Conservation (phyloP, 345 rosid species). For the Limnanthes douglasii region DNA sequence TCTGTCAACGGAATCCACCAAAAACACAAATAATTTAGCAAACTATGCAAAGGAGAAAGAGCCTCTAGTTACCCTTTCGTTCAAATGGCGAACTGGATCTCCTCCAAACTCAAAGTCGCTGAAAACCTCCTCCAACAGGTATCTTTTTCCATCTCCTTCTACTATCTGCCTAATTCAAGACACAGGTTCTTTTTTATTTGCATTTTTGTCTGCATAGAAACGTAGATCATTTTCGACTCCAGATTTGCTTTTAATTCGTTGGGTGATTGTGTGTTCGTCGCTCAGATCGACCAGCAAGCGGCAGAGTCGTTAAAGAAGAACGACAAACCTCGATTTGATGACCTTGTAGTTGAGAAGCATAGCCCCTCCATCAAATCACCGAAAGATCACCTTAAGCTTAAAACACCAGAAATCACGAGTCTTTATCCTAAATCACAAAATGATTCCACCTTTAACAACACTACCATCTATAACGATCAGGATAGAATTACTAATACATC, state of each 20-base stretch:
- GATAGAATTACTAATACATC: slow-evolving; percentile 7
- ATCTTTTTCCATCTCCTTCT: slow-evolving; percentile 2
- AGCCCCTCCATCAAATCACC: slow-evolving; percentile 41
- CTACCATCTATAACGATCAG: slow-evolving; percentile 9
- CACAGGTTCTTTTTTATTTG: neutral
- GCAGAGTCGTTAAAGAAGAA: slow-evolving; percentile 79
- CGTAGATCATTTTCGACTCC: neutral
- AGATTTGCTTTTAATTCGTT: neutral
- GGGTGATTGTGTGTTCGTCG: slow-evolving; percentile 13
- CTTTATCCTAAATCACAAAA: slow-evolving; percentile 26
- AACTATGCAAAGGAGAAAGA: no score
- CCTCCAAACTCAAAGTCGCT: slow-evolving; percentile 86
- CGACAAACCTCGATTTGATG: slow-evolving; percentile 46
- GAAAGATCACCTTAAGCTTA: slow-evolving; percentile 77
- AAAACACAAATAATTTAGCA: no score
- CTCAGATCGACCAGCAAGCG: slow-evolving; percentile 91
- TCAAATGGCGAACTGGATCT: slow-evolving; percentile 93
- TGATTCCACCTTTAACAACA: slow-evolving; percentile 19
- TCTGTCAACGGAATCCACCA: no score
- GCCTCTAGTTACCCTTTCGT: no score
- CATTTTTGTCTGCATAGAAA: neutral
- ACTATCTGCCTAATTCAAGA: neutral
- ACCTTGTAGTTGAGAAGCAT: slow-evolving; percentile 22
- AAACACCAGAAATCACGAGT: slow-evolving; percentile 23
- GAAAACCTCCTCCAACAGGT: slow-evolving; percentile 81